These are phyloP conservation scores for Collybia sp. DNA, from an alignment of 768 basidiomycete species.

Conservation along the genomic window DNA sequence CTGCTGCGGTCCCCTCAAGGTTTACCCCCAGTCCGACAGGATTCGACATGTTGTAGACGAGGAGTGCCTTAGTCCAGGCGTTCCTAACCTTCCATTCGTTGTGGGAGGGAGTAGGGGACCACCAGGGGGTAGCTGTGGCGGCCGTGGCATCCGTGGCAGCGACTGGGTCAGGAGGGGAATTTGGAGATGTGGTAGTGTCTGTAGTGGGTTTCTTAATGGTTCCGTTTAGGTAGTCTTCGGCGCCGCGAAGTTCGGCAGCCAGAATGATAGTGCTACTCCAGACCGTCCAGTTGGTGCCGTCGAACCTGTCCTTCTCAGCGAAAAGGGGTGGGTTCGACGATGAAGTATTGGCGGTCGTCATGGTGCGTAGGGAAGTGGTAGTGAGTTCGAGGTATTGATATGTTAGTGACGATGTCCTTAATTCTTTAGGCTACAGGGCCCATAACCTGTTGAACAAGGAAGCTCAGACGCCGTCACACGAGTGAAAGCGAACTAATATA, in stretches of 20 bases:
- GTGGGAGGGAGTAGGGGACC: slow-evolving; percentile 7
- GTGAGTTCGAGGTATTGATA: too few relatives aligned
- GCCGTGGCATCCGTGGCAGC: not conserved
- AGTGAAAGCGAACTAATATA: too few relatives aligned
- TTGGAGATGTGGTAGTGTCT: too few relatives aligned
- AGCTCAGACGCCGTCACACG: too few relatives aligned
- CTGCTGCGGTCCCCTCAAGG: slow-evolving; percentile 12
- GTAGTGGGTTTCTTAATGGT: slow-evolving; percentile 6
- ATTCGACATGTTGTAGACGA: slow-evolving; percentile 18
- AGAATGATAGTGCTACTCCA: slow-evolving; percentile 11
- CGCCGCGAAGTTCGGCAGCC: slow-evolving; percentile 8
- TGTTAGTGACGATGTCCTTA: too few relatives aligned
- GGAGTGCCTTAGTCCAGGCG: slow-evolving; percentile 8
- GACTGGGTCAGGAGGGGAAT: too few relatives aligned
- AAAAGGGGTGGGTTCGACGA: slow-evolving; percentile 10
- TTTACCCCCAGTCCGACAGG: slow-evolving; percentile 15
- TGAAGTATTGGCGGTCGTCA: too few relatives aligned
- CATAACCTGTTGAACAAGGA: too few relatives aligned
- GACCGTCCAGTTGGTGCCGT: slow-evolving; percentile 13
- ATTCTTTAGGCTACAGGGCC: too few relatives aligned
- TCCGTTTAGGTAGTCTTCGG: slow-evolving; percentile 16
- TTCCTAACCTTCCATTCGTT: slow-evolving; percentile 16
- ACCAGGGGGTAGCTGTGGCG: slow-evolving; percentile 7
- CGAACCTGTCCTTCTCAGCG: slow-evolving; percentile 13
- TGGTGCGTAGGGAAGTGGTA: too few relatives aligned